These are phyloP conservation scores for Xylaria bambusicola DNA, from an alignment of 495 filamentous ascomycete genomes.

Conservation along the genomic window DNA sequence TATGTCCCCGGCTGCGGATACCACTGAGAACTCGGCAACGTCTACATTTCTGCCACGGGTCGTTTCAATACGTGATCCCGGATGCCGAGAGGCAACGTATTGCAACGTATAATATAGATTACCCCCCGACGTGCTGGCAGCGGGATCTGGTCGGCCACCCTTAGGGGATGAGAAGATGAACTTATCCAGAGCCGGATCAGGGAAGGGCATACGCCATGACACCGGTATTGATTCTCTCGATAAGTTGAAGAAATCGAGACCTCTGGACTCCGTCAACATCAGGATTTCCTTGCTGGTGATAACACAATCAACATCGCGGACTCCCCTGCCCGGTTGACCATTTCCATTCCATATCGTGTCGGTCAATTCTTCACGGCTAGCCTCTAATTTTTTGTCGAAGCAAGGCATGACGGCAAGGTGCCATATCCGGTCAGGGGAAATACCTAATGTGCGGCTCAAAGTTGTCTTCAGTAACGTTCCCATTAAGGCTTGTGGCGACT, in stretches of 20 bases:
- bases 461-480: constrained; percentile 88
- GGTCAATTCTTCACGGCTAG: constrained; percentile 88
- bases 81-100: constrained; percentile 66
- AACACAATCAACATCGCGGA: constrained; percentile 94
- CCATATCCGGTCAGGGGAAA: constrained; percentile 83
- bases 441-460: constrained; percentile 66
- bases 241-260: constrained; percentile 69
- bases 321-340: constrained; percentile 50
- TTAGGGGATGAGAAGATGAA: constrained; percentile 65
- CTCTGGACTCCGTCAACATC: constrained; percentile 77
- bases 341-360: constrained; percentile 67
- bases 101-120: constrained; percentile 81
- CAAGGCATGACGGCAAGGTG: constrained; percentile 96
- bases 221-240: constrained; percentile 54
- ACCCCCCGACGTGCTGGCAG: constrained; percentile 79
- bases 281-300: constrained; percentile 93
- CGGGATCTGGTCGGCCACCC: constrained; percentile 33
- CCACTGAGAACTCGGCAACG: constrained; percentile 78
- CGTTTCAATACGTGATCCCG: constrained; percentile 65
- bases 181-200: constrained; percentile 64
- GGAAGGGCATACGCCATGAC: constrained; percentile 53
- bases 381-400: constrained; percentile 98
- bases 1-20: constrained; percentile 52
- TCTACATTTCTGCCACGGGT: constrained; percentile 84
- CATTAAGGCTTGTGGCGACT: constrained; percentile 89